Evolutionary conservation across 768 basidiomycete species (phyloP), one percentile per base, ranked within the genome.

Genomic region (Tricholoma sp.): DNA sequence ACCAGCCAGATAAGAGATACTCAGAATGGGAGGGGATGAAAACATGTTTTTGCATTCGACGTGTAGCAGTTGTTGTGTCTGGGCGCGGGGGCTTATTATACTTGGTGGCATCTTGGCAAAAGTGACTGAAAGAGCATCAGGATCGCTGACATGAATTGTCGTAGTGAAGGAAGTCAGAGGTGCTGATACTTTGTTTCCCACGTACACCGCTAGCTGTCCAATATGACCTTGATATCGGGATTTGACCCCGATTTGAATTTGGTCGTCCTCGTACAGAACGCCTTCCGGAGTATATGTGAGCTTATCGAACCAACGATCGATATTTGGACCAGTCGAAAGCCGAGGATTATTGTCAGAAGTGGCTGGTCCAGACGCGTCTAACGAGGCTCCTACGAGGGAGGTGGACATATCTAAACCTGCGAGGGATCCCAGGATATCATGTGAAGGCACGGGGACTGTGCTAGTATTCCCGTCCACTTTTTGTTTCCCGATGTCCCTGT

Each of bases 221-320:
- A 94, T 82, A 65, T 96, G 90, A 14, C 91, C 90, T 69, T 98
- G 96, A 70, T 91, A 99, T 66, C 94, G 89, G 29, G 94, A 94
- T 75, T 98, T 99, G 76, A 98, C 72, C 32, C 97, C 97, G 53
- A 99, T 84, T 69, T 98, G 96, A 45, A 99, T 83, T 71, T 96
- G 92, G 8, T 91, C 83, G 63, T 98, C 96, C 71, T 99, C 97
- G 71, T 91, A 98, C 11, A 99, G 79, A 32, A 98, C 85, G 46
- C 97, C 97, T 59, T 98, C 97, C 14, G 80, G 69, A 27, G 73
- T 78, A 71, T 85, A 93, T 1, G 81, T 85, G 29, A 98, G 79
- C 63, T 91, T 90, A 61, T 90, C 86, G 67, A 88, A 90, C 94
- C 92, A 95, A 61, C 86, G 88, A 59, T 95, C 91, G 41, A 96